Conservation (phyloP, 345 rosid species). For the Gossypium rotundifolium region DNA sequence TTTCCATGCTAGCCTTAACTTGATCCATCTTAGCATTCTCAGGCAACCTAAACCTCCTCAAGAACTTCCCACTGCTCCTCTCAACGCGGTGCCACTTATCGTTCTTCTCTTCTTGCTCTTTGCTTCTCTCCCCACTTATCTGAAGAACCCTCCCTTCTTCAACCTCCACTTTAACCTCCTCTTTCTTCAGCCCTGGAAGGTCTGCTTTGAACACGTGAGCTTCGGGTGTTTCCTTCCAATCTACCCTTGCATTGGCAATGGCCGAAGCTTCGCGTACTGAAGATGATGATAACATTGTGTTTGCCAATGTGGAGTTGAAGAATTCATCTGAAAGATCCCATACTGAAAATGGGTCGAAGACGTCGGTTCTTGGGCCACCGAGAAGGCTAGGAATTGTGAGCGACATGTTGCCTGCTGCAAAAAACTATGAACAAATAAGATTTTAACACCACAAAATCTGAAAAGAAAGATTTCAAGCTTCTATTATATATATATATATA, state of each 20-base stretch:
- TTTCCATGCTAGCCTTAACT: slow-evolving; percentile 39
- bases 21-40: slow-evolving; percentile 24
- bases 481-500: neutral
- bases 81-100: slow-evolving; percentile 43
- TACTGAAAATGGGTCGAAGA: slow-evolving; percentile 22
- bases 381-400: slow-evolving; percentile 16
- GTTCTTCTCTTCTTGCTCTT: slow-evolving; percentile 35
- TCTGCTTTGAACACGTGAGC: neutral
- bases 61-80: slow-evolving; percentile 33
- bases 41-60: slow-evolving; percentile 19
- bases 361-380: slow-evolving; percentile 20
- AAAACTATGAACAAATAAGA: neutral
- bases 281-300: neutral
- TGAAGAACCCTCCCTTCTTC: slow-evolving; percentile 35
- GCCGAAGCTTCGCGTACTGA: slow-evolving; percentile 18
- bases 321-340: slow-evolving; percentile 27
- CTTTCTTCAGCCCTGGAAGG: neutral
- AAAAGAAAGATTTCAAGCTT: neutral
- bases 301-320: neutral
- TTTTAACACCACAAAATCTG: neutral
- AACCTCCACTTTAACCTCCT: slow-evolving; percentile 36
- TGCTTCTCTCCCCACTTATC: slow-evolving; percentile 36
- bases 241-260: slow-evolving; percentile 27
- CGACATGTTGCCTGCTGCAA: slow-evolving; percentile 4
- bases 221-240: slow-evolving; percentile 25